Evolutionary conservation across 495 filamentous ascomycete species (phyloP).

Genomic region (Collariella sp.): DNA sequence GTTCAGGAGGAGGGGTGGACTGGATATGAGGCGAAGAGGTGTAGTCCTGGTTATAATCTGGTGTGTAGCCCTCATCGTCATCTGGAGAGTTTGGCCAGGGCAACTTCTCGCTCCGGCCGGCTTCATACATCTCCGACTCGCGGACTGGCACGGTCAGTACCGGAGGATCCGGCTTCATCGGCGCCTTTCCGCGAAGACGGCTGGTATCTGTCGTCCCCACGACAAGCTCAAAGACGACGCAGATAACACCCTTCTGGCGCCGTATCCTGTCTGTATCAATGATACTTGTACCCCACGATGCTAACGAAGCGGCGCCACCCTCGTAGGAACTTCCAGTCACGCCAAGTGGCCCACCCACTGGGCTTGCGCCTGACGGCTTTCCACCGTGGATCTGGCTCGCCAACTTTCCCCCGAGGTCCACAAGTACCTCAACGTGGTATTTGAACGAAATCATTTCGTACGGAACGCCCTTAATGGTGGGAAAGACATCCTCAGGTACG

Average conservation of each 20-base stretch:
- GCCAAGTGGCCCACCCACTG: conserved; percentile 9
- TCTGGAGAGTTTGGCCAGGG: conserved; percentile 8
- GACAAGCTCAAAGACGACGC: conserved; percentile 71
- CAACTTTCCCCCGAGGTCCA: conserved; percentile 84
- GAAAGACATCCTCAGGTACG: conserved; percentile 84
- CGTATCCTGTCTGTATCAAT: conserved; percentile 84
- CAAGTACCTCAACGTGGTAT: conserved; percentile 85
- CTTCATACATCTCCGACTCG: conserved; percentile 9
- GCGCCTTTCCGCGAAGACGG: conserved; percentile 47
- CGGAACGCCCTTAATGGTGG: conserved; percentile 81
- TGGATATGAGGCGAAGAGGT: conserved; percentile 13
- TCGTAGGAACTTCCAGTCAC: conserved; percentile 26
- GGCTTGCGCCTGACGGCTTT: conserved; percentile 28
- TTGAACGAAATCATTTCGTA: conserved; percentile 88
- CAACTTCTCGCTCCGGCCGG: conserved; percentile 10
- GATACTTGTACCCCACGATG: conserved; percentile 62
- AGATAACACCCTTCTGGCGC: conserved; percentile 80
- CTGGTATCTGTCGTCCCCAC: conserved; percentile 81
- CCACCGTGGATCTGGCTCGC: conserved; percentile 44
- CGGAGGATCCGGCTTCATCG: conserved; percentile 24
- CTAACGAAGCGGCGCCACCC: conserved; percentile 25
- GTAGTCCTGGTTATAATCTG: conserved; percentile 21
- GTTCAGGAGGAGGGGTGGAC: conserved; percentile 11
- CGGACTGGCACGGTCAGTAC: conserved; percentile 14
- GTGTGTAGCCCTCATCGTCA: conserved; percentile 12